phyloP scores from a whole-genome alignment of 2,329 filamentous ascomycete genomes.

The Plenodomus lindquistii region DNA sequence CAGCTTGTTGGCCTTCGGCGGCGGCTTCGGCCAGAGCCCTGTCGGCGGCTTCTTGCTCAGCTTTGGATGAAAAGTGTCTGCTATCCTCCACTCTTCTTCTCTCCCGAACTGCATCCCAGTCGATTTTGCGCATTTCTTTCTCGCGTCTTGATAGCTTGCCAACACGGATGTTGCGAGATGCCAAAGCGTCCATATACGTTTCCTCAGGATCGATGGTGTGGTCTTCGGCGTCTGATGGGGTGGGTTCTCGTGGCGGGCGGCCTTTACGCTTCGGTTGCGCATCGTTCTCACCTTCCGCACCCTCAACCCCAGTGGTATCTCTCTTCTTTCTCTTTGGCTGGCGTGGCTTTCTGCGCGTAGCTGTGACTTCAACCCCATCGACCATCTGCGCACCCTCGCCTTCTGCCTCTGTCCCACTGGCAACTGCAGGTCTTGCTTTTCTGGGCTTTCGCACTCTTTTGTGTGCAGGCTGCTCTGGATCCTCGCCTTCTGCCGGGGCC shows the following conservation, averaged over 20 bases:
- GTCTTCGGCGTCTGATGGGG: conserved; percentile 44
- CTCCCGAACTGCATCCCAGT: conserved; percentile 57
- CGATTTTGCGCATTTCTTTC: conserved; percentile 70
- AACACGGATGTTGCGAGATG: conserved; percentile 63
- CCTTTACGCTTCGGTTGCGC: conserved; percentile 27
- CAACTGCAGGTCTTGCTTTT: conserved; percentile 17
- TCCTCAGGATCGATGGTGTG: conserved; percentile 64
- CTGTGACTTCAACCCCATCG: conserved; percentile 13
- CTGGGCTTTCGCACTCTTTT: conserved; percentile 38
- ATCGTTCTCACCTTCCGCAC: conserved; percentile 12
- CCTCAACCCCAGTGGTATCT: conserved; percentile 9
- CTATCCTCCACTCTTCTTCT: conserved; percentile 43
- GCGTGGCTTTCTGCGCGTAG: conserved; percentile 19
- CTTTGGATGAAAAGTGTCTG: conserved; percentile 21
- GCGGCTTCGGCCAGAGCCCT: conserved; percentile 21
- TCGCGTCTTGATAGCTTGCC: conserved; percentile 77
- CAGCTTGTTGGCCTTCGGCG: conserved; percentile 10
- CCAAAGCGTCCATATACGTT: conserved; percentile 74
- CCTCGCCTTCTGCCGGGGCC: conserved; percentile 12
- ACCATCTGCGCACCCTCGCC: conserved; percentile 11
- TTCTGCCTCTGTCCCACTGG: conserved; percentile 11
- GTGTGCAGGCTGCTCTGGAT: conserved; percentile 10
- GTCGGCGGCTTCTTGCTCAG: conserved; percentile 28
- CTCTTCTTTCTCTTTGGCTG: conserved; percentile 21
- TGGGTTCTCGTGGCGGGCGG: conserved; percentile 32